A percentile compares a stretch with the other conserved stretches of the same genome.
Evolutionary conservation across 805 yeast genomes (phyloP).

Genomic region (Candida hungchunana): DNA sequence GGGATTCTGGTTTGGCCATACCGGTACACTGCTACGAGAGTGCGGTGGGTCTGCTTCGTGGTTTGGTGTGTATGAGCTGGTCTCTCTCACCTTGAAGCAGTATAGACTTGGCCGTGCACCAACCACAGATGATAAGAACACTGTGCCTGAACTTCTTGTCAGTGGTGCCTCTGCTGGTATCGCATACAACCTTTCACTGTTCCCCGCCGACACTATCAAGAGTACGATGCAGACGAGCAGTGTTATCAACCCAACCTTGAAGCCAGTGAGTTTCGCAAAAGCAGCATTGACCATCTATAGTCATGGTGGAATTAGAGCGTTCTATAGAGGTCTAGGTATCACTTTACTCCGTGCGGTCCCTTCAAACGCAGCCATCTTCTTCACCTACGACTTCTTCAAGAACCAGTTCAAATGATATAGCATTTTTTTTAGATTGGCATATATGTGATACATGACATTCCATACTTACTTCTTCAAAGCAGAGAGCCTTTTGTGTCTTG

Average conservation of each 20-base stretch:
- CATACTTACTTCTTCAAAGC: constrained; percentile 1
- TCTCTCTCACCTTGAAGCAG: constrained; percentile 36
- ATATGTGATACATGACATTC: too few species aligned
- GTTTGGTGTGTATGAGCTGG: constrained; percentile 84
- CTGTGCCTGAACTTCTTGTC: constrained; percentile 51
- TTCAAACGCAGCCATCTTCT: constrained; percentile 83
- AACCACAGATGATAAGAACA: constrained; percentile 23
- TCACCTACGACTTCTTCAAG: constrained; percentile 66
- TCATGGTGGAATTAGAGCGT: constrained; percentile 61
- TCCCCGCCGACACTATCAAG: constrained; percentile 90
- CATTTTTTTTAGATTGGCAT: not conserved
- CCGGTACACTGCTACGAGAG: constrained; percentile 77
- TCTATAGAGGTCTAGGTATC: constrained; percentile 83
- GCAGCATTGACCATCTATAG: constrained; percentile 39
- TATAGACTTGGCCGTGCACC: constrained; percentile 26
- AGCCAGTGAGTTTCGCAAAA: constrained; percentile 28
- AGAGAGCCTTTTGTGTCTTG: constrained; percentile 17
- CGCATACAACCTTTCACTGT: constrained; percentile 71
- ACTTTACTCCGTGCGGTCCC: constrained; percentile 82
- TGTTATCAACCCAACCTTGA: constrained; percentile 27
- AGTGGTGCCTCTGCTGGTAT: constrained; percentile 91
- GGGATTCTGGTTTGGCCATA: constrained; percentile 88
- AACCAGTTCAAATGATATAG: constrained; percentile 19
- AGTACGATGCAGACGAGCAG: constrained; percentile 73
- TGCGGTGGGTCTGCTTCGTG: constrained; percentile 89